A percentile compares a stretch with the other conserved stretches of the same genome.
phyloP scores from a whole-genome alignment of 208 protist genomes.

The Crithidia expoeki region DNA sequence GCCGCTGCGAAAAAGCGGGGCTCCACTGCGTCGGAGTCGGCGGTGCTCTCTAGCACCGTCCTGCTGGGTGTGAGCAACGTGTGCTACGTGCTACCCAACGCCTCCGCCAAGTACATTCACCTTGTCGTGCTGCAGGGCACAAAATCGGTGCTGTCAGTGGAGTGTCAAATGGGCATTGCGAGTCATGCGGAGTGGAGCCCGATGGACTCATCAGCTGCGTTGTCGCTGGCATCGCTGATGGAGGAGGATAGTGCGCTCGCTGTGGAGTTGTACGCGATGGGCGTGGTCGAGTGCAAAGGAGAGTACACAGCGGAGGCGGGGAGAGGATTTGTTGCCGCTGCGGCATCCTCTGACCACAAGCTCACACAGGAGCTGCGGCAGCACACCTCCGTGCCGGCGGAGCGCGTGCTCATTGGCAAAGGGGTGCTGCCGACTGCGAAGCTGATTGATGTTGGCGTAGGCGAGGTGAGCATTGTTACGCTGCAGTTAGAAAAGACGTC shows the following conservation, averaged over 20 bases:
- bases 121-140: slow-evolving; percentile 46
- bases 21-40: background rate
- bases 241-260: slow-evolving; percentile 1
- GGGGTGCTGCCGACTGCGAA: slow-evolving; percentile 20
- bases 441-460: slow-evolving; percentile 1
- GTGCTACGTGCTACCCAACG: slow-evolving; percentile 44
- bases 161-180: slow-evolving; percentile 33
- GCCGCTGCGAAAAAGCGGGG: background rate
- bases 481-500: background rate
- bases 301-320: background rate
- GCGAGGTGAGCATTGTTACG: slow-evolving; percentile 30
- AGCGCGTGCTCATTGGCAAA: slow-evolving; percentile 19
- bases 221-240: slow-evolving; percentile 19
- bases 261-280: slow-evolving; percentile 34
- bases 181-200: slow-evolving; percentile 53
- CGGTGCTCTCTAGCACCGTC: slow-evolving; percentile 21
- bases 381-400: slow-evolving; percentile 3
- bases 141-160: slow-evolving; percentile 46
- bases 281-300: slow-evolving; percentile 17
- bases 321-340: background rate
- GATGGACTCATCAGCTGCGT: slow-evolving; percentile 42
- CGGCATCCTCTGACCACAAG: background rate
- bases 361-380: background rate
- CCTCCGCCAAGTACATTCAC: slow-evolving; percentile 43
- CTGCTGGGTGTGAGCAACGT: slow-evolving; percentile 65